phyloP scores from a whole-genome alignment of 2,329 filamentous ascomycete species.

The Aspergillus brasiliensis region DNA sequence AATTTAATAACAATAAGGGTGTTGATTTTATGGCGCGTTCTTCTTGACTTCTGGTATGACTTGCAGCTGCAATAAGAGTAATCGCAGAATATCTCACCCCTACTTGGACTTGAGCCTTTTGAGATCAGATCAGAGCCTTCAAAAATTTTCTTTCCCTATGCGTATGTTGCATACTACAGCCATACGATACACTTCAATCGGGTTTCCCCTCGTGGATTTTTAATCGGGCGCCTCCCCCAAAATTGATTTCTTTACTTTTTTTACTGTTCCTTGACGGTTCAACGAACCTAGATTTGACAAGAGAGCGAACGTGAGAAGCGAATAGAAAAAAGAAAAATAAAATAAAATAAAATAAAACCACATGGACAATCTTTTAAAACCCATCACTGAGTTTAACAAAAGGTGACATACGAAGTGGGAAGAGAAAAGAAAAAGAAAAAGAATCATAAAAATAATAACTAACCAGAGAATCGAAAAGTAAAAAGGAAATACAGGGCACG shows the following conservation, averaged over 20 bases:
- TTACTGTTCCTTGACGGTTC: constrained; percentile 2
- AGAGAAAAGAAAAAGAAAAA: constrained; percentile 1
- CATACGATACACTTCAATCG: constrained; percentile 14
- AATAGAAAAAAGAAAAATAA: background rate
- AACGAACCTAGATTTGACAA: background rate
- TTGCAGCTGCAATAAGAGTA: constrained; percentile 25
- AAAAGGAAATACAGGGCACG: background rate
- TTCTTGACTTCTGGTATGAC: constrained; percentile 18
- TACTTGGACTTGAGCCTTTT: background rate
- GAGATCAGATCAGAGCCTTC: background rate
- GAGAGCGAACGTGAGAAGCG: background rate
- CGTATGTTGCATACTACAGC: constrained; percentile 3
- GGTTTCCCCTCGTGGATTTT: constrained; percentile 19
- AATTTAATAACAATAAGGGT: background rate
- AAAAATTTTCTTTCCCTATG: background rate
- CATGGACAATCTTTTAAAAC: background rate
- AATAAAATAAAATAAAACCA: background rate
- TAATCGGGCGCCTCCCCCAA: constrained; percentile 10
- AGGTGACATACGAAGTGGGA: background rate
- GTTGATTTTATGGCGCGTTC: background rate
- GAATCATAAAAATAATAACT: background rate
- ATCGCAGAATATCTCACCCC: constrained; percentile 10
- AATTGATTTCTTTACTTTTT: constrained; percentile 3
- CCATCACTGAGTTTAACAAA: background rate
- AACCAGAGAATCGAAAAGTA: background rate